These are phyloP conservation scores for Mycena pura DNA, from an alignment of 768 basidiomycete genomes.

Conservation along the genomic window DNA sequence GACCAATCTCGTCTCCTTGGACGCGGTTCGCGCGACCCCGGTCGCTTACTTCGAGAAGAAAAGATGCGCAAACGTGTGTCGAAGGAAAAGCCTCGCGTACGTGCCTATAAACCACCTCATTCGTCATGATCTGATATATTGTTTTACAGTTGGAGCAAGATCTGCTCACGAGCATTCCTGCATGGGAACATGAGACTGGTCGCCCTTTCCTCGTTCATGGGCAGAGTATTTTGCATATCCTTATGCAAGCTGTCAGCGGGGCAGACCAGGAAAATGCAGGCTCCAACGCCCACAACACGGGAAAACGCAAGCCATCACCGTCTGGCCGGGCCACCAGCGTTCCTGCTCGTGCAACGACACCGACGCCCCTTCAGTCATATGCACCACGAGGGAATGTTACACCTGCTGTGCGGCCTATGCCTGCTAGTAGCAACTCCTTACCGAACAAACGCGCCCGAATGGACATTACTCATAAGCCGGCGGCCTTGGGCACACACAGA, in stretches of 20 bases:
- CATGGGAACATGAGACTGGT: constrained; percentile 83
- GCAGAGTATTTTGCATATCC: constrained; percentile 76
- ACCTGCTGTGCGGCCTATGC: constrained; percentile 65
- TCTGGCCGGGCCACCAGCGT: constrained; percentile 48
- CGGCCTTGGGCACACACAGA: constrained; percentile 50
- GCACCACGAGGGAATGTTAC: constrained; percentile 60
- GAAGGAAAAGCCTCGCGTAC: constrained; percentile 91
- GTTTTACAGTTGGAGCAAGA: constrained; percentile 82
- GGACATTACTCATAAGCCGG: constrained; percentile 45
- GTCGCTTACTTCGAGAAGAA: constrained; percentile 88
- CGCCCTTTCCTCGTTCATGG: constrained; percentile 87
- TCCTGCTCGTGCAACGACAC: constrained; percentile 68
- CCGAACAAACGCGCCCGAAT: constrained; percentile 62
- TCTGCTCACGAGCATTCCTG: constrained; percentile 74
- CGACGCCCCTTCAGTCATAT: constrained; percentile 45
- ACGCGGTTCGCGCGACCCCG: constrained; percentile 82
- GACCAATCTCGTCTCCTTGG: constrained; percentile 86
- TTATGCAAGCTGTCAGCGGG: constrained; percentile 75
- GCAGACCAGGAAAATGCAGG: constrained; percentile 76
- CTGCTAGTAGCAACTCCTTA: constrained; percentile 55
- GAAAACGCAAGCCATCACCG: constrained; percentile 57
- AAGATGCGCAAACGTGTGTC: constrained; percentile 95
- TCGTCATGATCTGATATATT: neutral
- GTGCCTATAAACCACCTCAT: constrained; percentile 31
- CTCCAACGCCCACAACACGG: neutral